phyloP scores from a whole-genome alignment of 805 yeast species.

The Saccharomycopsis fibuligera region DNA sequence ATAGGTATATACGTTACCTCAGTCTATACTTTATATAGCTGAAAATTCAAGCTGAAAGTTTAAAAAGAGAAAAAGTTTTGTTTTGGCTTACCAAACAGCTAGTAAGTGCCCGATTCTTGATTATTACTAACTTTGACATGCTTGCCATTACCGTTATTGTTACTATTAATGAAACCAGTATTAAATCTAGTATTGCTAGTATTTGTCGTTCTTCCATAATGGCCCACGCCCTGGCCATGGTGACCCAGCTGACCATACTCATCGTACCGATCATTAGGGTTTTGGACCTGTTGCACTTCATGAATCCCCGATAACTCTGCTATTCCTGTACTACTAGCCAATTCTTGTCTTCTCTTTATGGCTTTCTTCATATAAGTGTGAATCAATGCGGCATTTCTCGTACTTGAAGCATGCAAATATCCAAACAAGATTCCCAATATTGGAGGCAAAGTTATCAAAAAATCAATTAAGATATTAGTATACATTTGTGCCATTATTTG shows the following conservation, averaged over 20 bases:
- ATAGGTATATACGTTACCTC: too few relatives aligned
- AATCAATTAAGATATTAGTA: slow-evolving; percentile 68
- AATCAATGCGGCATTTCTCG: slow-evolving; percentile 80
- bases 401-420: slow-evolving; percentile 82
- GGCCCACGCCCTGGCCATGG: neutral
- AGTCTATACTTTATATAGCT: too few relatives aligned
- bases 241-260: neutral
- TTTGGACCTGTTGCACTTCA: neutral
- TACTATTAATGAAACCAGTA: neutral
- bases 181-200: neutral
- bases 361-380: slow-evolving; percentile 39
- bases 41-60: too few relatives aligned
- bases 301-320: too few relatives aligned
- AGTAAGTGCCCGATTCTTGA: neutral
- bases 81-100: too few relatives aligned
- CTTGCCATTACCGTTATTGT: neutral
- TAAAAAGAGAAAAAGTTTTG: too few relatives aligned
- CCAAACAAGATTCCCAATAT: slow-evolving; percentile 68
- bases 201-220: neutral
- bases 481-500: slow-evolving; percentile 62
- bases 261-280: neutral
- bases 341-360: neutral
- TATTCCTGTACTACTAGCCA: too few relatives aligned
- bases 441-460: slow-evolving; percentile 73
- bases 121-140: neutral